Evolutionary conservation across 306 rosid genomes (phyloP).

Genomic region (Quercus agrifolia): DNA sequence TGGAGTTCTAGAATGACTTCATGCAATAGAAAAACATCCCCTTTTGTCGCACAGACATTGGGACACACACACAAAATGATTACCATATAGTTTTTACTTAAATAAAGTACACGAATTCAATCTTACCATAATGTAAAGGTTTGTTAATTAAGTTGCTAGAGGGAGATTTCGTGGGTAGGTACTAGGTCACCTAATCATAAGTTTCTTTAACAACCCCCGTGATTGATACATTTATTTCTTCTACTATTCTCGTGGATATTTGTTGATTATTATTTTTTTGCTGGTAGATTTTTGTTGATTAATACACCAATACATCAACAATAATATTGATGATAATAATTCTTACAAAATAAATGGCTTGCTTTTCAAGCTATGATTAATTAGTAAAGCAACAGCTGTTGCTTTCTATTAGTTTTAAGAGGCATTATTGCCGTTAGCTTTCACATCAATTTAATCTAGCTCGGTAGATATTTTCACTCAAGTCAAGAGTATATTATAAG

Average conservation of each 20-base stretch:
- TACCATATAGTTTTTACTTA: neutral
- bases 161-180: constrained; percentile 1
- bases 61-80: neutral
- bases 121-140: neutral
- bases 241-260: neutral
- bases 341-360: constrained; percentile 3
- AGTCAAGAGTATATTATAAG: no score
- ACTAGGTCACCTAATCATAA: constrained; percentile 16
- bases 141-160: neutral
- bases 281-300: no score
- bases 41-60: neutral
- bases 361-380: neutral
- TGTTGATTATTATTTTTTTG: neutral
- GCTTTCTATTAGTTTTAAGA: neutral
- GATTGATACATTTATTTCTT: no score
- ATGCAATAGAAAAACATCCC: neutral
- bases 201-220: constrained; percentile 6
- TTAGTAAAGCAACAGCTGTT: neutral
- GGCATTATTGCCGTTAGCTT: neutral
- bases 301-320: no score
- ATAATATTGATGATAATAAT: neutral
- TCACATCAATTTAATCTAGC: neutral
- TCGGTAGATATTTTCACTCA: neutral
- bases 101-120: neutral
- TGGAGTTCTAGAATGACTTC: neutral